Base-by-base conservation (phyloP, 768 basidiomycete species). In the Inosperma sp. region DNA sequence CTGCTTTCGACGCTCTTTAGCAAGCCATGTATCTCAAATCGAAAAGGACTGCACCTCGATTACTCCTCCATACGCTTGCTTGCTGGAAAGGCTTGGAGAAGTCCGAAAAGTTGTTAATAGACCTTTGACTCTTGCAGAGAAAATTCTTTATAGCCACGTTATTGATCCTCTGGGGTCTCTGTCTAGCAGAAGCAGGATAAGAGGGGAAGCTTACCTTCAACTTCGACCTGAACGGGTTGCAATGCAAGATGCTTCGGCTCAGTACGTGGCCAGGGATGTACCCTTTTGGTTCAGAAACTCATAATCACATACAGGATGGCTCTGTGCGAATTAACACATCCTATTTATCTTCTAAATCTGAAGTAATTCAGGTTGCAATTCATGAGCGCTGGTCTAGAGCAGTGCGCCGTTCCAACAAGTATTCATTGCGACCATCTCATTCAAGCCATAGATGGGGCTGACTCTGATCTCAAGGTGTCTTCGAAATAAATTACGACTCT, bases 361-460 rank as follows among this genome's bases (percentile, higher is more conserved):
- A 56, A 14, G 6, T 17, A 29, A 17, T 21, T 52, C 45, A 85
- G 94, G 53, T 71, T 99, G 52, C 96, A 99, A 71, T 99, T 98
- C 70, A 97, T 96, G 91, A 95, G 94, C 46, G 94, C 94, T 50
- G 92, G 91, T 16, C 80, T 96, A 46, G 69, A 82, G 21, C 77
- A 78, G 54, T 88, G 86, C 61, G 88, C 89, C 13, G 95, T 97
- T 1, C 88, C 88, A 26, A 80, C 86, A 6, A 90, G 88, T 55
- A 96, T 99, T 55, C 96, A 99, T 67, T 99, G 96, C 61, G 96
- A 99, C 64, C 96, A 99, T 69, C 78, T 99, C 37, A 97, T 99
- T 51, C 92, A 93, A 67, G 96, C 96, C 14, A 75, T 79, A n/a
- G 80, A 86, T 48, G 95, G 95, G 3, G 96, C 94, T 3, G 79